phyloP scores from a whole-genome alignment of 2,329 filamentous ascomycete genomes.

The Fragosphaeria purpurea region DNA sequence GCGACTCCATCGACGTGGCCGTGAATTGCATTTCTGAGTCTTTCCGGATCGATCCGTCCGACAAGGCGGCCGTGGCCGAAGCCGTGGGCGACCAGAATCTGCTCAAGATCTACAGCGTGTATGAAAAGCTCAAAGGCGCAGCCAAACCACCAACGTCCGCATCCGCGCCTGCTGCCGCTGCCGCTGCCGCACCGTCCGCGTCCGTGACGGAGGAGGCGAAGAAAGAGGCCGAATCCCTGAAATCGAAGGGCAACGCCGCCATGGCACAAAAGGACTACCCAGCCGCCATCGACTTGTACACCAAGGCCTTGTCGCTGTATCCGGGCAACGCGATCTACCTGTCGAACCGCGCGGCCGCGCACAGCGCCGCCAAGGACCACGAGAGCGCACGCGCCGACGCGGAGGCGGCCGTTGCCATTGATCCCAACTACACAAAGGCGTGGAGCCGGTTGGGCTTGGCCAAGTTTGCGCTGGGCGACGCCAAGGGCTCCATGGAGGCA shows the following conservation, averaged over 20 bases:
- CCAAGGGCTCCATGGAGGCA: conserved; percentile 85
- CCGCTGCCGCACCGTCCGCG: conserved; percentile 28
- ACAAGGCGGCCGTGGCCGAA: conserved; percentile 60
- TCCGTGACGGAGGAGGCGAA: conserved; percentile 42
- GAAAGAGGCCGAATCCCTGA: conserved; percentile 77
- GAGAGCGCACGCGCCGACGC: conserved; percentile 76
- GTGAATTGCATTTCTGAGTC: conserved; percentile 88
- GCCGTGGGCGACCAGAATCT: conserved; percentile 82
- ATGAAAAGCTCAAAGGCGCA: conserved; percentile 78
- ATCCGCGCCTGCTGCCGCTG: conserved; percentile 29
- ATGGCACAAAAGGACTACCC: conserved; percentile 92
- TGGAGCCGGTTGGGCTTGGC: conserved; percentile 92
- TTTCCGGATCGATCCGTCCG: conserved; percentile 85
- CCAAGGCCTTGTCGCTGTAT: conserved; percentile 69
- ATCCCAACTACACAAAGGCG: conserved; percentile 92
- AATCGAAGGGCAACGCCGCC: conserved; percentile 83
- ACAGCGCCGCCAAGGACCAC: conserved; percentile 77
- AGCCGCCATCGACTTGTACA: conserved; percentile 75
- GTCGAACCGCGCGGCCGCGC: conserved; percentile 90
- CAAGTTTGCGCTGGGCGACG: conserved; percentile 82
- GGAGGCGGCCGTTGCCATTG: conserved; percentile 76
- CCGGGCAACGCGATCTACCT: conserved; percentile 92
- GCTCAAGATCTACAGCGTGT: conserved; percentile 84
- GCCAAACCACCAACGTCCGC: conserved; percentile 24
- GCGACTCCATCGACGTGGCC: conserved; percentile 89